Percentiles rank a stretch among this genome's conserved stretches.
phyloP scores from a whole-genome alignment of 2,329 filamentous ascomycete species.

The Pyrenochaeta sp. region DNA sequence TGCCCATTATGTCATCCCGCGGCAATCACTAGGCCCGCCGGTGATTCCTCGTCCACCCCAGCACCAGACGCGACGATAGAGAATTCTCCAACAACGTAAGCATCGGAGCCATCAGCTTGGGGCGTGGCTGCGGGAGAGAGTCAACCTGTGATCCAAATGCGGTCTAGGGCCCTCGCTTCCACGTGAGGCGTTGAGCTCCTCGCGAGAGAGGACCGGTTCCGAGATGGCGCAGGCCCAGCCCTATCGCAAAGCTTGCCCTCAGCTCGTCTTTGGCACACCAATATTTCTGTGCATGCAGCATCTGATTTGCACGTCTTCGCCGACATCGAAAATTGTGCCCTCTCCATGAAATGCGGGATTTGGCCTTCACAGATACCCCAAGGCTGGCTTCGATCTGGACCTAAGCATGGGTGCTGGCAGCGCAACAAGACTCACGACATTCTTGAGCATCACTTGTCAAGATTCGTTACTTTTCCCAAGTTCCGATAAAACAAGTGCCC shows the following conservation, averaged over 20 bases:
- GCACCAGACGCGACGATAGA: not conserved
- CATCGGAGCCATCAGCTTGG: not conserved
- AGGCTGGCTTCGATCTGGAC: too few relatives aligned
- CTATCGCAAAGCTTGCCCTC: not conserved
- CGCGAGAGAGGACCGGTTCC: not conserved
- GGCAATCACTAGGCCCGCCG: not conserved
- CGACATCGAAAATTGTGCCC: too few relatives aligned
- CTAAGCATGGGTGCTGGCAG: too few relatives aligned
- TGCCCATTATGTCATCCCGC: not conserved
- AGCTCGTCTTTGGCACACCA: not conserved
- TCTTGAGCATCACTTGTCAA: too few relatives aligned
- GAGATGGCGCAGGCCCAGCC: not conserved
- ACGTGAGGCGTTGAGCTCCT: not conserved
- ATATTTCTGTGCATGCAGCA: not conserved
- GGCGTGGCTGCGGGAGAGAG: not conserved
- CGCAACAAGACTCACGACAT: too few relatives aligned
- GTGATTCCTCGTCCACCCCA: not conserved
- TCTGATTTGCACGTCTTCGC: too few relatives aligned
- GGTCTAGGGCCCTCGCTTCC: not conserved
- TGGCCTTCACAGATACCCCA: too few relatives aligned
- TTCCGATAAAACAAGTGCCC: not conserved
- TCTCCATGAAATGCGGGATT: too few relatives aligned
- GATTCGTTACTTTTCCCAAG: too few relatives aligned
- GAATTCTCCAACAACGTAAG: not conserved
- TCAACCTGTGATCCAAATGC: not conserved